A percentile compares a stretch with the other conserved stretches of the same genome.
Evolutionary conservation across 176 grass and related monocot species (phyloP).

Genomic region (Hordeum marinum): DNA sequence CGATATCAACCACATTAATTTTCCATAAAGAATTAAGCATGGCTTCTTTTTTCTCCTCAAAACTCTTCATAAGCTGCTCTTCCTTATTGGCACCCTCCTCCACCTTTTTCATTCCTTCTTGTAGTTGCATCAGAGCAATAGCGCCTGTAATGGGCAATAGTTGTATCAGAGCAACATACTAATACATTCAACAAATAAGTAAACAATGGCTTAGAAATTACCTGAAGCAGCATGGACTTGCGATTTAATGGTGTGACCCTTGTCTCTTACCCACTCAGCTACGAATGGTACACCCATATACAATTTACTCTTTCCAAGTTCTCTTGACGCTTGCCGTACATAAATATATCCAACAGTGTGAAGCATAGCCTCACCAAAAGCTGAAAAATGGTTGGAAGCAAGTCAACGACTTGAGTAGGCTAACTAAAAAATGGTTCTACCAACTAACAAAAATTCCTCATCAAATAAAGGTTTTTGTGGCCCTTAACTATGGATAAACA

Average conservation of each 20-base stretch:
- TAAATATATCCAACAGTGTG: conserved; percentile 98
- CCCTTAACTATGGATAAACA: neutral
- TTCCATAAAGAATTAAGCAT: conserved; percentile 95
- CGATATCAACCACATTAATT: conserved; percentile 98
- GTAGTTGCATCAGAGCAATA: conserved; percentile 77
- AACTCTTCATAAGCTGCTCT: conserved; percentile 47
- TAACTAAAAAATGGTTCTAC: neutral
- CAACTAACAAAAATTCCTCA: neutral
- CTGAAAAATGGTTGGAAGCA: conserved; percentile 45
- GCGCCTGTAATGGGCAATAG: conserved; percentile 50
- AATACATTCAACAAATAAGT: neutral
- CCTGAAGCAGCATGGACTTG: conserved; percentile 98
- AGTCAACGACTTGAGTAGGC: conserved; percentile 15
- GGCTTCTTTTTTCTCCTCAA: conserved; percentile 90
- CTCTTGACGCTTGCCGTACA: conserved; percentile 74
- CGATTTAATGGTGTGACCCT: conserved; percentile 91
- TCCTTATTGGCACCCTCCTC: conserved; percentile 64
- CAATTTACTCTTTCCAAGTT: conserved; percentile 70
- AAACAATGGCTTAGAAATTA: conserved; percentile 35
- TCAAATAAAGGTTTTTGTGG: neutral
- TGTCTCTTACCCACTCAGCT: conserved; percentile 97
- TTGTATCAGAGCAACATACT: conserved; percentile 2
- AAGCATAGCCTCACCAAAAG: conserved; percentile 98
- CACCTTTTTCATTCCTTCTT: conserved; percentile 85
- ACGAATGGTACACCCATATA: conserved; percentile 92